These are phyloP conservation scores for Chimonanthus salicifolius DNA, from an alignment of 164 flowering plant genomes.

Conservation along the genomic window DNA sequence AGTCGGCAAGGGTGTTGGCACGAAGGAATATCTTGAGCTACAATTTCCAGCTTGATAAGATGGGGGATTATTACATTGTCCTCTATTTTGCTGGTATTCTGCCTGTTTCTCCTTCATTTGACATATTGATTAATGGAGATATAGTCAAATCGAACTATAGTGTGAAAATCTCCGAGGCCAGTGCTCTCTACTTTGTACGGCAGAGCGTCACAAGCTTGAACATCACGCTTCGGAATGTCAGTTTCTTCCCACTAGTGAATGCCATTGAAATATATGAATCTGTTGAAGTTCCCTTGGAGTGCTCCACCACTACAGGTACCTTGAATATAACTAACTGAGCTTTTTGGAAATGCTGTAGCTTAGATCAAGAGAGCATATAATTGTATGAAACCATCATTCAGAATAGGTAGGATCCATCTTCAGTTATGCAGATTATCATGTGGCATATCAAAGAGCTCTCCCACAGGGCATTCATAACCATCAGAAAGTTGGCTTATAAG, in stretches of 20 bases:
- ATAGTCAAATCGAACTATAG: conserved; percentile 46
- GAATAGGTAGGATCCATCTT: neutral
- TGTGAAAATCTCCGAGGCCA: conserved; percentile 33
- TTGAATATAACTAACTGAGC: neutral
- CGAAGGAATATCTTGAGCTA: conserved; percentile 43
- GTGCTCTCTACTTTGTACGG: conserved; percentile 29
- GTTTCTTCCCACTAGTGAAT: conserved; percentile 59
- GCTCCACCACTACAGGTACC: conserved; percentile 77
- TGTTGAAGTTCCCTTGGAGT: conserved; percentile 57
- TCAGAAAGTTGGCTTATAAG: neutral
- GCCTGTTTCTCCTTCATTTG: conserved; percentile 56
- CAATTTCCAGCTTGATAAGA: conserved; percentile 42
- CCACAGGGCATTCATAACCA: neutral
- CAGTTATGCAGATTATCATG: neutral
- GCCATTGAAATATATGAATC: conserved; percentile 79
- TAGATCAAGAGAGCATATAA: neutral
- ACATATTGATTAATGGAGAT: conserved; percentile 52
- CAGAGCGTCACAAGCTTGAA: conserved; percentile 44
- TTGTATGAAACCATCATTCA: neutral
- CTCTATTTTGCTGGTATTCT: conserved; percentile 86
- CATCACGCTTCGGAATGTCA: conserved; percentile 46
- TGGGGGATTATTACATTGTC: conserved; percentile 56
- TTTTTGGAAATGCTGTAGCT: neutral
- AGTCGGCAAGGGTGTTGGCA: conserved; percentile 66
- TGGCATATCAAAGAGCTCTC: neutral